These are phyloP conservation scores for Teratosphaeria gauchensis DNA, from an alignment of 2,329 filamentous ascomycete species.

Conservation along the genomic window DNA sequence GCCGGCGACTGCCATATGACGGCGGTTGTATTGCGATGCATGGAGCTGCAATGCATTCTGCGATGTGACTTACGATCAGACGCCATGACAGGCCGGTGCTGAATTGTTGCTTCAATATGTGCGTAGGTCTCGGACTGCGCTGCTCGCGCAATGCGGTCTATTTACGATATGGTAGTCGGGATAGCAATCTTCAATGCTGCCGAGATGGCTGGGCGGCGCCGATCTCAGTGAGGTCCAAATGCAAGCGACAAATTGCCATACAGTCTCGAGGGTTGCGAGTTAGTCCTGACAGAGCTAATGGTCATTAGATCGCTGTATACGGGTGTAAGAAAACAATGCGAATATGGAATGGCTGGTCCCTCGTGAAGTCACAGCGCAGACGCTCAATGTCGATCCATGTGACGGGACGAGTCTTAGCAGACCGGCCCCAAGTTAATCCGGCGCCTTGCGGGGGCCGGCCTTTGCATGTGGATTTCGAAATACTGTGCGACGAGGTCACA, in stretches of 20 bases:
- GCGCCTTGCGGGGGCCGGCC: background rate
- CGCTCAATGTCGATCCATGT: background rate
- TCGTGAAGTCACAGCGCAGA: too few relatives aligned
- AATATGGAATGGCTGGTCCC: too few relatives aligned
- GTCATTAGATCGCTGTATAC: background rate
- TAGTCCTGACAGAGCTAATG: background rate
- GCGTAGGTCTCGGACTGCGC: background rate
- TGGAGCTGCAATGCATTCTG: background rate
- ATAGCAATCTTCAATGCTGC: background rate
- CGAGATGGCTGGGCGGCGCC: background rate
- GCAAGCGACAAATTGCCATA: background rate
- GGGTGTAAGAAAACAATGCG: background rate
- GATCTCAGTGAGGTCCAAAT: background rate
- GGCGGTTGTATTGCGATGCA: background rate
- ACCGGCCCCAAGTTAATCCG: background rate
- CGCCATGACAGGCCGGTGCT: slow-evolving; percentile 1
- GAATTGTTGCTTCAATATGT: background rate
- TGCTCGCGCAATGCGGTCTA: background rate
- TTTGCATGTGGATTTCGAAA: background rate
- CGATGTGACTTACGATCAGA: slow-evolving; percentile 5
- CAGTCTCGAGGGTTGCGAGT: too few relatives aligned
- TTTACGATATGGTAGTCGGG: background rate
- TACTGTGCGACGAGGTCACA: background rate
- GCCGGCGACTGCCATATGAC: background rate
- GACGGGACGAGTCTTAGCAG: background rate